Base-by-base conservation (phyloP, 78 protist genomes). In the Cavenderia fasciculata region DNA sequence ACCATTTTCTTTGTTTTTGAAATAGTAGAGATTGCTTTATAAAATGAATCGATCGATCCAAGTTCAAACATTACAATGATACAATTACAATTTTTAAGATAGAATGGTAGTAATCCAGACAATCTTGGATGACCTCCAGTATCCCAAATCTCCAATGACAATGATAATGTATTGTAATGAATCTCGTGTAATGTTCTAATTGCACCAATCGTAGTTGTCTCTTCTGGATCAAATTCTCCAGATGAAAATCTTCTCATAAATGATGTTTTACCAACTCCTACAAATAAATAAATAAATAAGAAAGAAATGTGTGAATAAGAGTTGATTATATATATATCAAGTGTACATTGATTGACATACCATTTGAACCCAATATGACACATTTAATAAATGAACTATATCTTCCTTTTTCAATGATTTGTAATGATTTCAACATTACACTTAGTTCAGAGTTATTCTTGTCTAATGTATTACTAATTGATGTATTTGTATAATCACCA, bases 121-220 rank as follows among this genome's bases (percentile, higher is more conserved):
- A 82, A 54, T 41, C 89, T 33, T n/a, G 65, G 78, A 54, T 82
- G 89, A 23, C 89, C 89, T 41, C 89, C 89, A 36, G 49, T 49
- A 8, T 82, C 89, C 89, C 89, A 82, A 14, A 82, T 68, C 77
- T 82, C 89, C 7, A 82, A 41, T 56, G 47, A 57, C n/a, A 82
- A 41, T 40, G 89, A 68, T 27, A 82, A 33, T 12, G 66, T 25
- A 68, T 41, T 68, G 40, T 82, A 82, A 66, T 82, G 89, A 25
- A 68, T 68, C 21, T 61, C 68, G 68, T 82, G 89, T 43, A 54
- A 56, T 38, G 89, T 54, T 82, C 89, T 82, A 66, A 56, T 82
- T 0, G 78, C 89, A 27, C 89, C 89, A 68, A 82, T 52, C 6
- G 89, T 68, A 21, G 89, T 68, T 2, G 77, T 65, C n/a, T 82